phyloP scores from a whole-genome alignment of 2,329 filamentous ascomycete species.

The Aureobasidium mangrovei region DNA sequence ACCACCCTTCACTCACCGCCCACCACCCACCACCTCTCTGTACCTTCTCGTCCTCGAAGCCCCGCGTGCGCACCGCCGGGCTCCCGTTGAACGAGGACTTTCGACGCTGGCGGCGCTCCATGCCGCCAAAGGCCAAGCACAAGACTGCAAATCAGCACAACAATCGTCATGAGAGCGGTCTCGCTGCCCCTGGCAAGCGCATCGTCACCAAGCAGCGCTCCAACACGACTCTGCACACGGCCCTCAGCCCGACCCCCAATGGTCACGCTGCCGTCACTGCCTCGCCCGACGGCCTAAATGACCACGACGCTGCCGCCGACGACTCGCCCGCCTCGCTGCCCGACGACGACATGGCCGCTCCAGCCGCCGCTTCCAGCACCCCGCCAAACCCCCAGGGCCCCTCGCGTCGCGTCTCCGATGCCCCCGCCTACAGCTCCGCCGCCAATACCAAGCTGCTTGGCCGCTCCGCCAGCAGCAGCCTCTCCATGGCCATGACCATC shows the following conservation, averaged over 20 bases:
- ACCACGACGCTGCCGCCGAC: constrained; percentile 10
- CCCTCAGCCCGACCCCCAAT: constrained; percentile 23
- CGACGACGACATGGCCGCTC: constrained; percentile 13
- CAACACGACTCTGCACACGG: constrained; percentile 24
- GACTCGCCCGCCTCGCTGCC: constrained; percentile 12
- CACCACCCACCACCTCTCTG: neutral
- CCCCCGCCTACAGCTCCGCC: constrained; percentile 44
- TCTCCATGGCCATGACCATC: constrained; percentile 76
- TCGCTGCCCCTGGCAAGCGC: constrained; percentile 68
- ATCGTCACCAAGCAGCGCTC: constrained; percentile 37
- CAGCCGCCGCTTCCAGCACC: neutral
- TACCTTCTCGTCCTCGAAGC: constrained; percentile 4
- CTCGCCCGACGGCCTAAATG: constrained; percentile 23
- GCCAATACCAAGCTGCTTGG: constrained; percentile 12
- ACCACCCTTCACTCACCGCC: neutral
- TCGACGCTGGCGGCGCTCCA: constrained; percentile 27
- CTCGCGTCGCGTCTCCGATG: constrained; percentile 14
- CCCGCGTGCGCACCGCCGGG: constrained; percentile 11
- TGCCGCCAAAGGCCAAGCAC: constrained; percentile 41
- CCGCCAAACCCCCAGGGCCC: neutral
- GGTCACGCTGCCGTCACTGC: constrained; percentile 11
- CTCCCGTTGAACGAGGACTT: constrained; percentile 10
- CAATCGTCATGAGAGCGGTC: constrained; percentile 74
- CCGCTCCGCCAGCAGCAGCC: constrained; percentile 51
- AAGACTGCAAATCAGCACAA: constrained; percentile 38